A percentile compares a stretch with the other conserved stretches of the same genome.
phyloP scores from a whole-genome alignment of 1,139 yeast species.

The Yamadazyma dushanensis region DNA sequence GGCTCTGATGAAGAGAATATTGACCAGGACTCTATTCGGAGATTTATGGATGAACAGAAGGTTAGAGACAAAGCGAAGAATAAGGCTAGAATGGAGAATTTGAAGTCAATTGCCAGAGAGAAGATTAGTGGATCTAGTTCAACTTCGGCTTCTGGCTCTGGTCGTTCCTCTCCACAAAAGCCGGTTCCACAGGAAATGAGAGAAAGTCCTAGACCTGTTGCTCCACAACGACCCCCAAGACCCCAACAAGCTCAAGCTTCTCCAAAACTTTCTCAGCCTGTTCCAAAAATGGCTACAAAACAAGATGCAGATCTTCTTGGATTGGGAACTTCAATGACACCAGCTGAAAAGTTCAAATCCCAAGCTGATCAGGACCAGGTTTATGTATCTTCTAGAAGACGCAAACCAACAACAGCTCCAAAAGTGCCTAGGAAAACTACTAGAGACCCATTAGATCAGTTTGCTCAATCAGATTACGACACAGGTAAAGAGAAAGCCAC shows the following conservation, averaged over 20 bases:
- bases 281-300: slow-evolving; percentile 3
- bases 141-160: slow-evolving; percentile 6
- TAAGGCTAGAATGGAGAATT: slow-evolving; percentile 24
- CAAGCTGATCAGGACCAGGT: slow-evolving; percentile 11
- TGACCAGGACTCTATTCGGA: slow-evolving; percentile 41
- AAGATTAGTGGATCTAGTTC: slow-evolving; percentile 15
- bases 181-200: slow-evolving; percentile 9
- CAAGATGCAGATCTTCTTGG: slow-evolving; percentile 30
- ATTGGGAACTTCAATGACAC: slow-evolving; percentile 12
- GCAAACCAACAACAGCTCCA: slow-evolving; percentile 12
- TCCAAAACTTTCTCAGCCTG: slow-evolving; percentile 1
- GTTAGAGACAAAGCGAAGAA: slow-evolving; percentile 39
- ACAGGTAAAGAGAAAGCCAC: slow-evolving; percentile 63
- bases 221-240: neutral
- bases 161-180: slow-evolving; percentile 9
- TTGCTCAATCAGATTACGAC: slow-evolving; percentile 51
- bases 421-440: slow-evolving; percentile 15
- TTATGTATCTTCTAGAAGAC: slow-evolving; percentile 20
- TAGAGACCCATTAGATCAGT: slow-evolving; percentile 31
- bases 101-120: slow-evolving; percentile 22
- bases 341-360: slow-evolving; percentile 22
- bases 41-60: slow-evolving; percentile 39
- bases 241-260: neutral
- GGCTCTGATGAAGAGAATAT: slow-evolving; percentile 49
- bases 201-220: neutral